These are phyloP conservation scores for Uronychia setigera DNA, from an alignment of 73 alveolate species.

Conservation along the genomic window DNA sequence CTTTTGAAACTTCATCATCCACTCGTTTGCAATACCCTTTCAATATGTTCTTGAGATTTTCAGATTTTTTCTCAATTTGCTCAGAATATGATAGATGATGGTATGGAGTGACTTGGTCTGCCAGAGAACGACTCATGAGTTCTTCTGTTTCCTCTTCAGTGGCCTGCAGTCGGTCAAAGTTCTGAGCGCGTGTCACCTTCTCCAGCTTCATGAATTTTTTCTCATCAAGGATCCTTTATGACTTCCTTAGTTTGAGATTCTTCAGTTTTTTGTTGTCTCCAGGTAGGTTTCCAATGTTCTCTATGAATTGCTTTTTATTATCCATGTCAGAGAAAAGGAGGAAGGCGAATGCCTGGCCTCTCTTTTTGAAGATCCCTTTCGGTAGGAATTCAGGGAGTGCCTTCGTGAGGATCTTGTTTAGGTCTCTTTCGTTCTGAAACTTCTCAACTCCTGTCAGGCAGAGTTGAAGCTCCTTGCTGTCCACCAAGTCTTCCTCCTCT, in stretches of 20 bases:
- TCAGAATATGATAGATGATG: slow-evolving; percentile 43
- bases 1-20: slow-evolving; percentile 11
- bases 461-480: no score
- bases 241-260: not conserved
- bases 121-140: slow-evolving; percentile 39
- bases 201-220: not conserved
- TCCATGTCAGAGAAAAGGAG: not conserved
- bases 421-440: slow-evolving; percentile 35
- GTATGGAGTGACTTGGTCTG: slow-evolving; percentile 68
- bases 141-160: slow-evolving; percentile 33
- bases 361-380: not conserved
- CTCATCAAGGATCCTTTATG: not conserved
- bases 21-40: slow-evolving; percentile 11
- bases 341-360: not conserved
- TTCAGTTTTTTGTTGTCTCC: not conserved
- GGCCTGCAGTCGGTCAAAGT: not conserved
- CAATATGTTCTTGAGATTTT: slow-evolving; percentile 11
- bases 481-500: no score
- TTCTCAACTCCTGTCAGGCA: slow-evolving; percentile 37
- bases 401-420: slow-evolving; percentile 17
- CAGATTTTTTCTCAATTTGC: slow-evolving; percentile 39
- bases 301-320: not conserved
- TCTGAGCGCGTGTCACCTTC: not conserved
- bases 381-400: not conserved
- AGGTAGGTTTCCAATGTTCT: no score